phyloP scores from a whole-genome alignment of 1,139 yeast genomes.

The Sugiyamaella neomexicana region DNA sequence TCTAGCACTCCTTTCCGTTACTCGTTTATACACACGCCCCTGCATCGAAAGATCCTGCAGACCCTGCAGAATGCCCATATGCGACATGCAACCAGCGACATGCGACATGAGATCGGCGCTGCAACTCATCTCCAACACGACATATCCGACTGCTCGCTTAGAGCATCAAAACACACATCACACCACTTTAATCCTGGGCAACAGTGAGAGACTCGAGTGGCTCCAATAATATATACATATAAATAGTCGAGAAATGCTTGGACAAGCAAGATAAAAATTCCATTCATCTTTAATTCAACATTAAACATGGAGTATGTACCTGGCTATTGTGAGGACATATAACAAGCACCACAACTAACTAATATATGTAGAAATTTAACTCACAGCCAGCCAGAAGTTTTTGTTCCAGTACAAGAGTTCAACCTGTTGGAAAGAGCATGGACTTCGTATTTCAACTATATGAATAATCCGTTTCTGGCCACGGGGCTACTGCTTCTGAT shows the following conservation, averaged over 20 bases:
- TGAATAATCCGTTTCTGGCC: conserved; percentile 75
- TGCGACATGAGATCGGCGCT: not conserved
- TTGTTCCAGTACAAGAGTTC: not conserved
- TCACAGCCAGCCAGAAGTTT: not conserved
- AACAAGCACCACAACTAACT: not conserved
- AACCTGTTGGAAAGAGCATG: conserved; percentile 56
- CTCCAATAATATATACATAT: not conserved
- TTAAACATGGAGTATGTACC: conserved; percentile 6
- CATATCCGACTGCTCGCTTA: conserved; percentile 11
- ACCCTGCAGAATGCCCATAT: not conserved
- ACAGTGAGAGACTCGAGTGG: too few relatives aligned
- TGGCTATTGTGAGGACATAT: too few relatives aligned
- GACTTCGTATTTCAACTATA: conserved; percentile 76
- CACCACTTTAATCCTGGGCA: conserved; percentile 2
- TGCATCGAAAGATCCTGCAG: not conserved
- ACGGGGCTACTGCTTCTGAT: conserved; percentile 76
- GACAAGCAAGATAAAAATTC: not conserved
- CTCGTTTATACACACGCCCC: too few relatives aligned
- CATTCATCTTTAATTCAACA: not conserved
- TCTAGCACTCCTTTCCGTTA: too few relatives aligned
- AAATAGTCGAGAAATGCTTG: conserved; percentile 2
- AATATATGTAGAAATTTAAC: not conserved
- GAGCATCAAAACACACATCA: conserved; percentile 3
- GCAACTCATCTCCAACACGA: conserved; percentile 11
- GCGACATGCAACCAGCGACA: not conserved